A percentile compares a stretch with the other conserved stretches of the same genome.
These are phyloP conservation scores for Eimeria sp. DNA, from an alignment of 169 alveolate genomes.

Conservation along the genomic window DNA sequence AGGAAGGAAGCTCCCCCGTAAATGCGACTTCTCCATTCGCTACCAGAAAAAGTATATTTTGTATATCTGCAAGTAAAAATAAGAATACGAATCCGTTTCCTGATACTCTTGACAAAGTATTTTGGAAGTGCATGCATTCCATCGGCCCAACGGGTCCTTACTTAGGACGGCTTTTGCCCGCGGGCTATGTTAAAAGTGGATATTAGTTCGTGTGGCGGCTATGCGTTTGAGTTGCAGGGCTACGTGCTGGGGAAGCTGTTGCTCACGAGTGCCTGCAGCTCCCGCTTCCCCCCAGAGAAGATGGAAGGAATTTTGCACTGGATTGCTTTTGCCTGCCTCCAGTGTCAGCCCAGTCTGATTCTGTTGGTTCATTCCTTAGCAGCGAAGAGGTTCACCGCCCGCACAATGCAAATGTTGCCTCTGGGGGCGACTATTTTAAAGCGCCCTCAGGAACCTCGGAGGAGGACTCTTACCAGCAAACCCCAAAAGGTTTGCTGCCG, in stretches of 20 bases:
- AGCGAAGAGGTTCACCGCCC: neutral
- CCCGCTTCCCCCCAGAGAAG: constrained; percentile 83
- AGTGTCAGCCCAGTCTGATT: neutral
- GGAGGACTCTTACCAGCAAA: neutral
- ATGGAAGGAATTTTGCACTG: constrained; percentile 61
- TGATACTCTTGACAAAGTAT: neutral
- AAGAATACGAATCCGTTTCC: neutral
- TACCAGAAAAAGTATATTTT: too few species aligned
- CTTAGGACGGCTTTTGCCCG: neutral
- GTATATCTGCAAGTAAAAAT: too few species aligned
- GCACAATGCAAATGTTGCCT: neutral
- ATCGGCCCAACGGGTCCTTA: neutral
- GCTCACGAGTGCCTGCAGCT: constrained; percentile 82
- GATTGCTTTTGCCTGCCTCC: constrained; percentile 71
- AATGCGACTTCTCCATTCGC: neutral
- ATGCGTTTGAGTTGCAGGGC: constrained; percentile 44
- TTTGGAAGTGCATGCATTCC: neutral
- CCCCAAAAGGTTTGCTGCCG: constrained; percentile 1
- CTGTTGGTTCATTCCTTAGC: neutral
- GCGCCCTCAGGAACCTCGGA: neutral
- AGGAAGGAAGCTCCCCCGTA: neutral
- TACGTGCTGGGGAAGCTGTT: constrained; percentile 81
- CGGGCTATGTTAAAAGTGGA: neutral
- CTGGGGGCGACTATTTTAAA: neutral
- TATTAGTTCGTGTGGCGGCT: neutral